Base-by-base conservation (phyloP, 2,329 filamentous ascomycete genomes). In the Colletotrichum nymphaeae region DNA sequence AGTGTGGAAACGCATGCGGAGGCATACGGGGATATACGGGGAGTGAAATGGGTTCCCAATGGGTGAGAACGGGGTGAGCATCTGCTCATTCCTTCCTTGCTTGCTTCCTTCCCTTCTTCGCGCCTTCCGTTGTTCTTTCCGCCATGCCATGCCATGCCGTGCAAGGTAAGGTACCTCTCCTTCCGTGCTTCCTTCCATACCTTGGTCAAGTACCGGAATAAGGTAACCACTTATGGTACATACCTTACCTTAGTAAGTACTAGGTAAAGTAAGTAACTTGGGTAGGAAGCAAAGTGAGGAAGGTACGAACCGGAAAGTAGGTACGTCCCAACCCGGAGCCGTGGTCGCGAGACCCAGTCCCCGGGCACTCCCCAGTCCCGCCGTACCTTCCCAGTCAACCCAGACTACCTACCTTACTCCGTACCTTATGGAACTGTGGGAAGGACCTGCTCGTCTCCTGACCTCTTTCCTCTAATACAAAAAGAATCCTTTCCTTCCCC, bases 11-110 rank as follows among this genome's bases (percentile, higher is more conserved):
- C 66, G 24, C 37, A 35, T 62, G 67, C 70, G 67, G 70, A 73
- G 70, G 70, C 67, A 67, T 65, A 70, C 70, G 67, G 67, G 70
- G 70, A 63, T 32, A 19, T 73, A 73, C 67, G 67, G 71, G 71
- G 67, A 35, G 37, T 16, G 37, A 42, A 42, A 42, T 42, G 37
- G 37, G 37, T 42, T 42, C 52, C 62, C 62, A 65, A 52, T 53
- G 53, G 67, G 67, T 65, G 67, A 57, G 53, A 22, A 37, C 19
- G 63, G 32, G 67, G 55, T 69, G 60, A 64, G 46, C n/a, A 56
- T 12, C 24, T 30, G 19, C 6, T 46, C 59, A 26, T n/a, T 57
- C 58, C 49, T 64, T 63, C 59, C 49, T n/a, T 63, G 26, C 28
- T 14, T 28, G 26, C 52, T 55, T 55, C 52, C 52, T 55, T 55